Evolutionary conservation across 148 eudicot genomes (phyloP), one percentile per base, ranked within the genome.

Genomic region (Spergularia bocconei): DNA sequence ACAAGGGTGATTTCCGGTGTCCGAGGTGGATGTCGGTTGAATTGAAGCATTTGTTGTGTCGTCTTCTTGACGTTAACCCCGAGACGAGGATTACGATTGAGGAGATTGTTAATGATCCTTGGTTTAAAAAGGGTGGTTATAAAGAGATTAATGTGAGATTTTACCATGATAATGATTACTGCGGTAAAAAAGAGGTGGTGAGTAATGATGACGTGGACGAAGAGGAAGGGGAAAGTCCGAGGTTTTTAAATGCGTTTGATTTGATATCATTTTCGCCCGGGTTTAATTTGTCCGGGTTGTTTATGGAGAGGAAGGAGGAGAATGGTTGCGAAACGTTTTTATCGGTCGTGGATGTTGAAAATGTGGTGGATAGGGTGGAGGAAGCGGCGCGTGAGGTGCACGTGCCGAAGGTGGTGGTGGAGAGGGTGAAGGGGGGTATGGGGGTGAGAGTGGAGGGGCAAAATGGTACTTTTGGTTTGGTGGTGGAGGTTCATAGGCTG

Each of bases 221-320:
- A n/a, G n/a, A n/a, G n/a, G n/a, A n/a, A n/a, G 63, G 2, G 38
- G 44, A 6, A 14, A 55, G 36, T 71, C n/a, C 51, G 36, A 11
- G 38, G 67, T 86, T 21, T 29, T 39, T 89, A 12, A 89, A 89
- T 56, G 93, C 93, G 0, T 93, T 93, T 16, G 91, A 93, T 73
- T 78, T 93, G 41, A 93, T 93, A 0, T 88, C 92, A 52, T 84
- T 75, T 61, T 91, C 98, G 3, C 69, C 88, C 1, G 93, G 94
- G 9, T 82, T 85, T 23, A 81, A 86, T 68, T 53, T 89, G 13
- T 83, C 98, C 13, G 89, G 92, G 17, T 73, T 93, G 80, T 87
- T 93, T 21, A 19, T 67, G 29, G 76, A 38, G 2, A 5, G 20
- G 56, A 77, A n/a, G 2, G 39, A 16, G 52, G 69, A 71, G 15